Evolutionary conservation across 148 eudicot species (phyloP).

Genomic region (Linanthus parryae): DNA sequence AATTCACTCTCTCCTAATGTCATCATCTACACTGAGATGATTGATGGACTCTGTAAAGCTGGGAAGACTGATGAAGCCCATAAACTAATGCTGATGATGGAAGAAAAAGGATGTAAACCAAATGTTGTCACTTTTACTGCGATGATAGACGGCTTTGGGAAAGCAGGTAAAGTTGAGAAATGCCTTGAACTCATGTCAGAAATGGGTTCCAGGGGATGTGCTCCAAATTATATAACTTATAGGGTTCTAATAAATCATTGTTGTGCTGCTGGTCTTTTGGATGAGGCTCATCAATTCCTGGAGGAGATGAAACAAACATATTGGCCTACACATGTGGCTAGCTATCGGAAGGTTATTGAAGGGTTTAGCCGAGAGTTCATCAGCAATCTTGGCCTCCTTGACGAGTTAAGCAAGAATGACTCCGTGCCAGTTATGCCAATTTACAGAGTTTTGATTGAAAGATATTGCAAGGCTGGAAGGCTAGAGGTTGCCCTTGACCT

Average conservation of each 20-base stretch:
- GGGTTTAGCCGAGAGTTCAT: conserved; percentile 80
- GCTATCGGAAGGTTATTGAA: conserved; percentile 76
- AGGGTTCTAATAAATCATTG: conserved; percentile 72
- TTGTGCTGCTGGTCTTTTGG: conserved; percentile 58
- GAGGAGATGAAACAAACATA: conserved; percentile 94
- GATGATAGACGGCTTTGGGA: conserved; percentile 87
- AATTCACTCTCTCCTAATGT: conserved; percentile 70
- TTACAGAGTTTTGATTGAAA: conserved; percentile 67
- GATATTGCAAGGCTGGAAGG: conserved; percentile 74
- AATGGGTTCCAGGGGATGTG: conserved; percentile 72
- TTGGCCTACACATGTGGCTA: conserved; percentile 74
- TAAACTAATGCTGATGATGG: conserved; percentile 90
- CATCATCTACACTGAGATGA: conserved; percentile 76
- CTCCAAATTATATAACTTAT: conserved; percentile 85
- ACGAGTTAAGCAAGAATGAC: conserved; percentile 43
- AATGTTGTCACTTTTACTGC: conserved; percentile 96
- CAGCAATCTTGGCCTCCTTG: conserved; percentile 48
- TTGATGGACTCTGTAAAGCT: conserved; percentile 92
- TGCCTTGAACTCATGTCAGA: conserved; percentile 56
- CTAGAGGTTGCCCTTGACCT: conserved; percentile 64
- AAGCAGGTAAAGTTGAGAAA: conserved; percentile 63
- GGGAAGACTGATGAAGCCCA: conserved; percentile 84
- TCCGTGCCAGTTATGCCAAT: conserved; percentile 49
- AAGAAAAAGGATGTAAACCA: conserved; percentile 76
- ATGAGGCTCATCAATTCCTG: conserved; percentile 67